Base-by-base conservation (phyloP, 306 rosid genomes). In the Hippophae rhamnoides region DNA sequence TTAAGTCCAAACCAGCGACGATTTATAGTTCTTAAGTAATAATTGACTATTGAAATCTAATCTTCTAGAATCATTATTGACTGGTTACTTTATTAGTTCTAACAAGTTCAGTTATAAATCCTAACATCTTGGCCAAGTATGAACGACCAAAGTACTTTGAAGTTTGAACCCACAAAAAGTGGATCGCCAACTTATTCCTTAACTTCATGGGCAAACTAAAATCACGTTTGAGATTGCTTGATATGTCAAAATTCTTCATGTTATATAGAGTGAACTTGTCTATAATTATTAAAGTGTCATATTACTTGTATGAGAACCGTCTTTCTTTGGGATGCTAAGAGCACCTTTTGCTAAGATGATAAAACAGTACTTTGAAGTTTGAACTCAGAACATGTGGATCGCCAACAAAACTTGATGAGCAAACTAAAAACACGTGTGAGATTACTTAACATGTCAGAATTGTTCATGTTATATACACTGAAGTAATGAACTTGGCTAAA, bases 341-440 rank as follows among this genome's bases (percentile, higher is more conserved):
- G 38, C 42, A 27, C 7, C 6, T 38, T 18, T 55, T n/a, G 44
- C 44, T 5, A 10, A 55, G 6, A 27, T n/a, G 25, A 50, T 10
- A 50, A 25, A 13, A 50, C 18, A 55, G 43, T 46, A 52, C n/a
- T 49, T 9, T 46, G 10, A 46, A 46, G 38, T 47, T 38, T 53
- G 67, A 49, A 64, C 59, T 68, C 66, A 5, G 4, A 44, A 49
- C 55, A 14, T 25, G 71, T 59, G 79, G 75, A 69, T 69, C 71
- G 6, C 46, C 55, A 13, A 25, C 64, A 56, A 43, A 12, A 31
- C 44, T 42, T 12, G 14, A 44, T 27, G 7, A 52, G 58, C 41
- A 13, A 13, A 25, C 26, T 56, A 14, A 42, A 18, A 56, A 13
- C 62, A 66, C 56, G 47, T 41, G 70, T 7, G 55, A 46, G 63